Conservation (phyloP, 2,329 filamentous ascomycete genomes). For the Hypomyces perniciosus region DNA sequence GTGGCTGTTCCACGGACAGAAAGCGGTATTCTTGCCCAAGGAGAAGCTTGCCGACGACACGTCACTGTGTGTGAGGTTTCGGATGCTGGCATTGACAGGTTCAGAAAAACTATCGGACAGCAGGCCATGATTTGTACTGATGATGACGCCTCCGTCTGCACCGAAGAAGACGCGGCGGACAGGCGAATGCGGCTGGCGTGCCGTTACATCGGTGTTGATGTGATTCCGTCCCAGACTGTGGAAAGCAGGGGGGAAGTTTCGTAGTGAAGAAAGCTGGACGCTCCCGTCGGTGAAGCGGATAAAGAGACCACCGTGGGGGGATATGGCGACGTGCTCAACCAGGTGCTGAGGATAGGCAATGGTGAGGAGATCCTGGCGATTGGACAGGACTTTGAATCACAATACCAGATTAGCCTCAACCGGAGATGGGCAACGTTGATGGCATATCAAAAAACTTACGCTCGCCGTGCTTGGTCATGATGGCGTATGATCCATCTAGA, state of each 20-base stretch:
- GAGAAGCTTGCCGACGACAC: background rate
- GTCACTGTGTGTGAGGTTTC: conserved; percentile 5
- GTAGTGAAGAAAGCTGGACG: conserved; percentile 11
- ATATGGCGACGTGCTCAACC: conserved; percentile 12
- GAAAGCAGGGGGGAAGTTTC: conserved; percentile 9
- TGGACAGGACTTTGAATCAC: conserved; percentile 8
- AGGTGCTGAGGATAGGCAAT: background rate
- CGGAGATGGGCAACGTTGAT: too few species aligned
- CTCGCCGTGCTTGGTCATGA: conserved; percentile 15
- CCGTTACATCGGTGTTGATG: background rate
- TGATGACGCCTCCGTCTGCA: conserved; percentile 3
- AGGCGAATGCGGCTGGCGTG: conserved; percentile 4
- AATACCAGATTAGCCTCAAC: too few species aligned
- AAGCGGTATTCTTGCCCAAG: conserved; percentile 10
- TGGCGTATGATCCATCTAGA: conserved; percentile 10
- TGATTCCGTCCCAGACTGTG: conserved; percentile 1
- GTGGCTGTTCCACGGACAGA: conserved; percentile 10
- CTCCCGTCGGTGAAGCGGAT: conserved; percentile 13
- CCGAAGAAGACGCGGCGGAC: conserved; percentile 11
- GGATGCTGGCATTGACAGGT: background rate
- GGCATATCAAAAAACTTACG: conserved; percentile 1
- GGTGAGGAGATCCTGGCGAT: conserved; percentile 10
- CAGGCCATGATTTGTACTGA: conserved; percentile 1
- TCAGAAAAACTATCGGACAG: conserved; percentile 1
- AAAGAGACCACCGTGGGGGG: conserved; percentile 11